Evolutionary conservation across 1,284 basidiomycete genomes (phyloP).

Genomic region (Phellopilus nigrolimitatus): DNA sequence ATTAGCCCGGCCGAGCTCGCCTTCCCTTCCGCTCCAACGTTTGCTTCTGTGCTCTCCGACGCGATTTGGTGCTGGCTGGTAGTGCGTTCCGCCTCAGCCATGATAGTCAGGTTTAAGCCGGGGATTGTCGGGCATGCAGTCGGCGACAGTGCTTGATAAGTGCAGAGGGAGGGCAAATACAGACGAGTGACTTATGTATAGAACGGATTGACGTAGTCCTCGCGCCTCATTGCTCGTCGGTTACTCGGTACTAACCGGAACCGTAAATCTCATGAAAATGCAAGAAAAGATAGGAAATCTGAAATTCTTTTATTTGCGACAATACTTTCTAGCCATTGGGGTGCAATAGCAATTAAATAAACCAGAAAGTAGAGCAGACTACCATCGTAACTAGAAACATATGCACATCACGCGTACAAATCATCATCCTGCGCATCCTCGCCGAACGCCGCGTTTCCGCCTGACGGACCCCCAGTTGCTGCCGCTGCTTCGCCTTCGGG

Average conservation of each 20-base stretch:
- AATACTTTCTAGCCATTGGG: not conserved
- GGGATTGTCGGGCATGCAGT: not conserved
- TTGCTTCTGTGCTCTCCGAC: not conserved
- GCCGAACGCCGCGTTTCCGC: constrained; percentile 74
- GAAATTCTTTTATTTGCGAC: not conserved
- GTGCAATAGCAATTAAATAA: not conserved
- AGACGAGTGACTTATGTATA: not conserved
- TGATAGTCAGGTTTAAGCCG: not conserved
- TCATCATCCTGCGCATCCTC: constrained; percentile 85
- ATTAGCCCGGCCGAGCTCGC: not conserved
- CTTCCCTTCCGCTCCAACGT: not conserved
- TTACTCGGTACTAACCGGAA: not conserved
- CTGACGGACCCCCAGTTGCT: constrained; percentile 38
- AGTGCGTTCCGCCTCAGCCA: not conserved
- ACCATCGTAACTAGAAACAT: not conserved
- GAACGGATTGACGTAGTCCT: constrained; percentile 1
- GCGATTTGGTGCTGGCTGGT: not conserved
- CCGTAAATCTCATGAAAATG: constrained; percentile 2
- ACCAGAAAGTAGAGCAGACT: not conserved
- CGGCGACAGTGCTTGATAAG: not conserved
- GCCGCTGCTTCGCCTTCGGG: constrained; percentile 66
- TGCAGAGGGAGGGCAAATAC: not conserved
- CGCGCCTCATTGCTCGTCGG: not conserved
- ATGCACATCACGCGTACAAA: constrained; percentile 56
- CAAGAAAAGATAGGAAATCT: not conserved